These are phyloP conservation scores for Daldinia sp. DNA, from an alignment of 2,329 filamentous ascomycete species.

Conservation along the genomic window DNA sequence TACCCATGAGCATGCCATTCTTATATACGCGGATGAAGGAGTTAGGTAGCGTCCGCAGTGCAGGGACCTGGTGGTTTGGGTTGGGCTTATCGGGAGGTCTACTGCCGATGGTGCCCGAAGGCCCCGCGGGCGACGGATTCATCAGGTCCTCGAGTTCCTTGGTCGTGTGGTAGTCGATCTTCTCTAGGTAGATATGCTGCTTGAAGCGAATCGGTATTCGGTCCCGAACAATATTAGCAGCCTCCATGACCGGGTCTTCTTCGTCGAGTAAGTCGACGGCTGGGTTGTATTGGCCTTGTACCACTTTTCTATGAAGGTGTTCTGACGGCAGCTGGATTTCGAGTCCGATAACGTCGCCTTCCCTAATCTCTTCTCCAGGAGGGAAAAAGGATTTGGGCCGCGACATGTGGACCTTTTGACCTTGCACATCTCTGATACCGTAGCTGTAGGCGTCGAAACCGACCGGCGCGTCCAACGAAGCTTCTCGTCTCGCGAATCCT, in stretches of 20 bases:
- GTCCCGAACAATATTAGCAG: constrained; percentile 88
- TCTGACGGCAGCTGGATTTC: constrained; percentile 88
- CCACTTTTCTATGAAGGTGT: constrained; percentile 84
- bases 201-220: constrained; percentile 95
- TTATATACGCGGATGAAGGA: constrained; percentile 91
- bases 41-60: constrained; percentile 85
- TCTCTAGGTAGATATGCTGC: constrained; percentile 91
- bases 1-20: constrained; percentile 87
- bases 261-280: constrained; percentile 75
- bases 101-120: constrained; percentile 49
- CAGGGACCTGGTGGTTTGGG: constrained; percentile 74
- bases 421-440: constrained; percentile 85
- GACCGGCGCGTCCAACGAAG: constrained; percentile 82
- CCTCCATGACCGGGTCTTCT: constrained; percentile 62
- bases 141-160: constrained; percentile 89
- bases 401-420: constrained; percentile 93
- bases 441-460: constrained; percentile 95
- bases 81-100: constrained; percentile 64
- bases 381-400: constrained; percentile 90
- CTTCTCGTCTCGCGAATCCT: constrained; percentile 85
- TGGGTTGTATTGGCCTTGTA: constrained; percentile 87
- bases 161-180: constrained; percentile 85
- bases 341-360: constrained; percentile 93
- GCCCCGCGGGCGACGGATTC: constrained; percentile 67
- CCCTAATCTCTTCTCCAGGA: constrained; percentile 77